These are phyloP conservation scores for Auriscalpium vulgare DNA, from an alignment of 768 basidiomycete genomes.

Conservation along the genomic window DNA sequence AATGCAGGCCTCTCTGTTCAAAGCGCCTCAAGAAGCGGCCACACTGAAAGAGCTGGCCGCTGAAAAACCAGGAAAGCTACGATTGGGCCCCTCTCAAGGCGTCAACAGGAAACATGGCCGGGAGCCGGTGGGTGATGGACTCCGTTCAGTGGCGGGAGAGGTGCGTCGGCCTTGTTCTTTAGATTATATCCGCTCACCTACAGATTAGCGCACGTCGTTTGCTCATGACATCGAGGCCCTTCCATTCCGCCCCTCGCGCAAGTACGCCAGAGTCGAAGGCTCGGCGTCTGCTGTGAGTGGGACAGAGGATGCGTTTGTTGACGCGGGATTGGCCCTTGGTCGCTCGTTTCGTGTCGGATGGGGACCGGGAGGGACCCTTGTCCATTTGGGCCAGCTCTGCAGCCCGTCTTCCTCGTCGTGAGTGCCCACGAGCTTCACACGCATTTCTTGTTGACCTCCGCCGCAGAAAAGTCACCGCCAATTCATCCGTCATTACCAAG, in stretches of 20 bases:
- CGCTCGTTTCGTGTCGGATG: constrained; percentile 87
- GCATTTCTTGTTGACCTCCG: not conserved
- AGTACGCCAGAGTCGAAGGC: constrained; percentile 69
- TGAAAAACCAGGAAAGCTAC: constrained; percentile 13
- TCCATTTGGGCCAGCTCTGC: constrained; percentile 72
- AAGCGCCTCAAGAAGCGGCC: constrained; percentile 65
- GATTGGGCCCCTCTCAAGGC: constrained; percentile 29
- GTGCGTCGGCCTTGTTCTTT: constrained; percentile 31
- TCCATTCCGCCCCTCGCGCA: constrained; percentile 65
- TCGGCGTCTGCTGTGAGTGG: constrained; percentile 58
- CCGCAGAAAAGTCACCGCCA: constrained; percentile 45
- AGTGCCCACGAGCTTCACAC: constrained; percentile 21
- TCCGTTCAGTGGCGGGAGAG: constrained; percentile 48
- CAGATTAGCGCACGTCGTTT: constrained; percentile 64
- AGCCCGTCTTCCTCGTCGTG: constrained; percentile 45
- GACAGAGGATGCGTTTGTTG: constrained; percentile 57
- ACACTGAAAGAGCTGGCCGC: constrained; percentile 31
- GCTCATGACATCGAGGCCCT: constrained; percentile 63
- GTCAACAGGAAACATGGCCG: constrained; percentile 66
- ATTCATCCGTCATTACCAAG: constrained; percentile 50
- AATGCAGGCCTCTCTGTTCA: constrained; percentile 87
- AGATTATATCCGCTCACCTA: not conserved
- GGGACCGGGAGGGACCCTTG: constrained; percentile 74
- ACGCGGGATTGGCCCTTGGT: constrained; percentile 81
- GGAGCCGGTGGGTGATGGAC: constrained; percentile 67